phyloP scores from a whole-genome alignment of 2,329 filamentous ascomycete genomes.

The Hymenoscyphus infarciens region DNA sequence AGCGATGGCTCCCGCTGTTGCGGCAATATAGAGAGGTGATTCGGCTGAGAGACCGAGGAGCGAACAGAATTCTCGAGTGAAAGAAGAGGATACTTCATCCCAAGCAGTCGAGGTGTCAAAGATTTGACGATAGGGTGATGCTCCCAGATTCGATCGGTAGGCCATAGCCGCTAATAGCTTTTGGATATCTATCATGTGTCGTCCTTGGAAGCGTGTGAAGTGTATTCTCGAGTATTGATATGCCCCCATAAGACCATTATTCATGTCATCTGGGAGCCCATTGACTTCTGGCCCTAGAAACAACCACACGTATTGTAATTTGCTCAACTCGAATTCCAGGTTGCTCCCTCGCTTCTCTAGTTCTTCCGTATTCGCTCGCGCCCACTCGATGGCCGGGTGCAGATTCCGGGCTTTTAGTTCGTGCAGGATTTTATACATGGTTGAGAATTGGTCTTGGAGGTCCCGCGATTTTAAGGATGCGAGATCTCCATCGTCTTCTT shows the following conservation, averaged over 20 bases:
- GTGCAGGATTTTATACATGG: conserved; percentile 87
- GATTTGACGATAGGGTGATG: conserved; percentile 74
- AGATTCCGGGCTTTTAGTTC: conserved; percentile 73
- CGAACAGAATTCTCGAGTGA: conserved; percentile 92
- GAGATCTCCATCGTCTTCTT: conserved; percentile 40
- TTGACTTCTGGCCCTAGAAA: conserved; percentile 62
- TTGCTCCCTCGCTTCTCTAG: conserved; percentile 84
- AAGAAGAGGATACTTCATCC: conserved; percentile 79
- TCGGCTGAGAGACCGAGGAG: conserved; percentile 85
- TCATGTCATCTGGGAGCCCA: conserved; percentile 51
- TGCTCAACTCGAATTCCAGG: conserved; percentile 89
- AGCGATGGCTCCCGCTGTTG: conserved; percentile 88
- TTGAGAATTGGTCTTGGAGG: conserved; percentile 76
- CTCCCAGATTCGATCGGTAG: conserved; percentile 68
- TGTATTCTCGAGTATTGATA: conserved; percentile 71
- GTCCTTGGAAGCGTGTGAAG: conserved; percentile 69
- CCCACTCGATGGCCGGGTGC: conserved; percentile 83
- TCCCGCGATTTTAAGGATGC: conserved; percentile 59
- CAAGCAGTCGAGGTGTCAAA: conserved; percentile 76
- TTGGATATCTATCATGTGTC: conserved; percentile 76
- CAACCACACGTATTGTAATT: conserved; percentile 84
- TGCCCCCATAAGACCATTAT: conserved; percentile 60
- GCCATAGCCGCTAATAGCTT: conserved; percentile 78
- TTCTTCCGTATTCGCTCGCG: conserved; percentile 62
- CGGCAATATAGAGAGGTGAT: conserved; percentile 87